These are phyloP conservation scores for Corylus heterophylla DNA, from an alignment of 306 rosid genomes.

Conservation along the genomic window DNA sequence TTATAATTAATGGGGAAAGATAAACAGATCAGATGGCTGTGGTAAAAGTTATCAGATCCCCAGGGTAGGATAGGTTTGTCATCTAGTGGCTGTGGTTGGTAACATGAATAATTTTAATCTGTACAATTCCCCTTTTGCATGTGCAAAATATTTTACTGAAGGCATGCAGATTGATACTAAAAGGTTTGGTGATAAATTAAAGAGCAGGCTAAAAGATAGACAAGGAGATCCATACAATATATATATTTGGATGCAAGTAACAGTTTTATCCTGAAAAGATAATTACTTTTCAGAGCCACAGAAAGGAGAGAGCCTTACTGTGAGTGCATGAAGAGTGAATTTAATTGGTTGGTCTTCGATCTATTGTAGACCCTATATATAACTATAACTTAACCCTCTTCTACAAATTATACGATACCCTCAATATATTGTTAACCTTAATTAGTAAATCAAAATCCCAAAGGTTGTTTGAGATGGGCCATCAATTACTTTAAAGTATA, in stretches of 20 bases:
- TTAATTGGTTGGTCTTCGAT: slow-evolving; percentile 14
- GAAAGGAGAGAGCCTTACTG: slow-evolving; percentile 14
- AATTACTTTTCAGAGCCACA: slow-evolving; percentile 19
- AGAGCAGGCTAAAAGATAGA: slow-evolving; percentile 4
- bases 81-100: neutral
- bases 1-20: neutral
- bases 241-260: neutral
- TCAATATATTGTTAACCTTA: neutral
- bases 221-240: slow-evolving; percentile 4
- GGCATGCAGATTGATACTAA: slow-evolving; percentile 22
- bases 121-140: slow-evolving; percentile 12
- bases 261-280: slow-evolving; percentile 4
- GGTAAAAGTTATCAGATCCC: slow-evolving; percentile 16
- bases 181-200: slow-evolving; percentile 9
- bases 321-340: slow-evolving; percentile 25
- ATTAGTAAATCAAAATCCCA: neutral
- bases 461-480: neutral
- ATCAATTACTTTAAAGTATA: neutral
- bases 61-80: slow-evolving; percentile 5
- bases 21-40: neutral
- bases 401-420: no score
- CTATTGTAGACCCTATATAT: neutral
- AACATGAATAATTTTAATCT: neutral
- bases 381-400: no score
- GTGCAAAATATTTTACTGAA: slow-evolving; percentile 23